Base-by-base conservation (phyloP, 257 asterid species). In the Nicotiana sylvestris region DNA sequence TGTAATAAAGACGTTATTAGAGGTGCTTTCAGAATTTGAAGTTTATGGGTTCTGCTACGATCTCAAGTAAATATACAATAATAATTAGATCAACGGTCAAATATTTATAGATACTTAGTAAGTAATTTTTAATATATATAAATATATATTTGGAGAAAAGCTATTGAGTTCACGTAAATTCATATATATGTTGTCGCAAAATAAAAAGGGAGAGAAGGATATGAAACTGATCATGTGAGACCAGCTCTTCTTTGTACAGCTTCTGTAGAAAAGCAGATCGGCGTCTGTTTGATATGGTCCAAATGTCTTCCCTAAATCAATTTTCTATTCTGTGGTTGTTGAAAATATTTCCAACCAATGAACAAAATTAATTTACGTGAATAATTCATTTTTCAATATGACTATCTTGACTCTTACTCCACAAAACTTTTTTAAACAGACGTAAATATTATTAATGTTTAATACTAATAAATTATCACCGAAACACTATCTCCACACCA, bases 291-390 rank as follows among this genome's bases (percentile, higher is more conserved):
- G 79, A 49, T 72, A 72, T 72, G 79, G 61, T 51, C 79, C 32
- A 25, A 72, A 72, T 46, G 61, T 72, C 79, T 15, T 49, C 61
- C 25, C 51, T 25, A 6, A 13, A 72, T 46, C 61, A 72, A 2
- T 72, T 72, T 70, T 72, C 13, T 25, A 72, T 72, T 72, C 7
- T 72, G 25, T 46, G 61, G 61, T 72, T 72, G 60, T 70, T 70
- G 60, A 70, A 43, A 5, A 10, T 43, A n/a, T 70, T 43, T 13
- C 58, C 35, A 70, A 33, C 60, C 46, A 43, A 21, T 43, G 2
- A 43, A 21, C 46, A 43, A 7, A 39, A n/a, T 70, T 21, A 43
- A 70, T 70, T 70, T 49, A 2, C 35, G 7, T 43, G 78, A 43
- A 70, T 70, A 43, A 43, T 32, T 70, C 39, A 12, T 66, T 30